Percentiles rank a stretch among this genome's conserved stretches.
Evolutionary conservation across 2,329 filamentous ascomycete genomes (phyloP).

Genomic region (Hypoxylon sp.): DNA sequence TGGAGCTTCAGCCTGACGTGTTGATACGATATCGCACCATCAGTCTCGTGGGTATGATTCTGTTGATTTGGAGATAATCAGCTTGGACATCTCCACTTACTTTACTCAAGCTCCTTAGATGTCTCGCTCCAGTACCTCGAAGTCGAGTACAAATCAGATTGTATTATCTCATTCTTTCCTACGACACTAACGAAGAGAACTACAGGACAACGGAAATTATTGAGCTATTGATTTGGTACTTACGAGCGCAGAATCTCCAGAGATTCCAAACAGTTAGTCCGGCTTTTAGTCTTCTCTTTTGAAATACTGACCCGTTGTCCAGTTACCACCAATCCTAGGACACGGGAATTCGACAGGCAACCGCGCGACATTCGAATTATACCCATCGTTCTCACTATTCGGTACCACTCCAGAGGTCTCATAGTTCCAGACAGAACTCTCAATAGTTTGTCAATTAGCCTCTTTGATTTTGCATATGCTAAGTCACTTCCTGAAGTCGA

Average conservation of each 20-base stretch:
- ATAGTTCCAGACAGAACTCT: not conserved
- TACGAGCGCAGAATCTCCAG: not conserved
- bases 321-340: not conserved
- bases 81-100: not conserved
- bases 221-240: not conserved
- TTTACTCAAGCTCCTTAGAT: not conserved
- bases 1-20: not conserved
- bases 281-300: not conserved
- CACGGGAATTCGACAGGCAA: not conserved
- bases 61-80: too few species aligned
- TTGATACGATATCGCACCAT: too few species aligned
- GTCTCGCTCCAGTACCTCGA: not conserved
- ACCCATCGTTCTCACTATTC: not conserved
- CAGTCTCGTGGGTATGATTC: too few species aligned
- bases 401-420: not conserved
- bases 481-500: not conserved
- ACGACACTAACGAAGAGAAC: not conserved
- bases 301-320: not conserved
- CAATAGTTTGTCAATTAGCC: not conserved
- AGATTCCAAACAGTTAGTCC: not conserved
- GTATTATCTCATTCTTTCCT: not conserved
- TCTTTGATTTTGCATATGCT: not conserved
- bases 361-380: not conserved
- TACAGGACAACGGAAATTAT: not conserved
- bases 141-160: not conserved